These are phyloP conservation scores for Mayamaea pseudoterrestris DNA, from an alignment of 108 stramenopile species.

Conservation along the genomic window DNA sequence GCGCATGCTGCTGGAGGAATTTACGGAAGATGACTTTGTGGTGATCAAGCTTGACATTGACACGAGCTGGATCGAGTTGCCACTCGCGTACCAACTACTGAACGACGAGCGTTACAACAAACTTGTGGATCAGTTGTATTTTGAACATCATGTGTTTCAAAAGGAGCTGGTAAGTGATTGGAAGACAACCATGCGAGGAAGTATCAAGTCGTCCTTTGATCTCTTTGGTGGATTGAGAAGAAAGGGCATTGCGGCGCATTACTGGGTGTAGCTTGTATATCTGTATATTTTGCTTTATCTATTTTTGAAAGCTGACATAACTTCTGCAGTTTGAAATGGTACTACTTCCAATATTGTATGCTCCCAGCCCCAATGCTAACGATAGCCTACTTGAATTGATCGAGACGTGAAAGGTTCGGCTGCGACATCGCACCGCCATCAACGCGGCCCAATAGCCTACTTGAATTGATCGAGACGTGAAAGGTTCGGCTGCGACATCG, in stretches of 20 bases:
- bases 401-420: too few relatives aligned
- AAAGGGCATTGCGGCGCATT: constrained; percentile 43
- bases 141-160: constrained; percentile 56
- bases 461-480: too few relatives aligned
- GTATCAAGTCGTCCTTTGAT: constrained; percentile 28
- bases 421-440: too few relatives aligned
- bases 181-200: constrained; percentile 22
- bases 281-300: too few relatives aligned
- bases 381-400: too few relatives aligned
- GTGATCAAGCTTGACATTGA: constrained; percentile 70
- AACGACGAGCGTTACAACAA: constrained; percentile 6
- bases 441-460: too few relatives aligned
- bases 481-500: too few relatives aligned
- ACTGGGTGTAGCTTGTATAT: too few relatives aligned
- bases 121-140: constrained; percentile 65
- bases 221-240: constrained; percentile 27
- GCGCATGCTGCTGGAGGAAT: constrained; percentile 17
- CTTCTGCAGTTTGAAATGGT: too few relatives aligned
- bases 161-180: constrained; percentile 22
- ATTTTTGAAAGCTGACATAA: too few relatives aligned
- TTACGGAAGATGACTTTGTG: constrained; percentile 38
- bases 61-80: constrained; percentile 24
- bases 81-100: constrained; percentile 26
- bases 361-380: too few relatives aligned
- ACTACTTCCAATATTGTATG: too few relatives aligned